Conservation (phyloP, 2,329 filamentous ascomycete species). For the Fusarium bactridioides region DNA sequence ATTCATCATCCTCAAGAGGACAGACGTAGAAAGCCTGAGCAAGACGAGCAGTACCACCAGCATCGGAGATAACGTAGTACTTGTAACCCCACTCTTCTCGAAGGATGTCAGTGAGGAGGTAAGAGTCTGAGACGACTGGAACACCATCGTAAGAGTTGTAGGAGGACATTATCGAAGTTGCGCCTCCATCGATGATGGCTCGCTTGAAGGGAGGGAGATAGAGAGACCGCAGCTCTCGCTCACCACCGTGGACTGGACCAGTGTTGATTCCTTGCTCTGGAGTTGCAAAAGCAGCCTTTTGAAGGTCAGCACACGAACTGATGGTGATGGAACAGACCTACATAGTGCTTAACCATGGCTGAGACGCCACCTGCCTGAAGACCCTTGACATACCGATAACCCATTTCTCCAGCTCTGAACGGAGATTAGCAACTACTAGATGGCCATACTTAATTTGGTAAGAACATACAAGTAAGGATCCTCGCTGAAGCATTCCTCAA, state of each 20-base stretch:
- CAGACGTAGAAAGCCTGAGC: conserved; percentile 72
- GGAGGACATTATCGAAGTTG: conserved; percentile 75
- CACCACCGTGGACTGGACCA: conserved; percentile 62
- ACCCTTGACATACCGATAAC: conserved; percentile 64
- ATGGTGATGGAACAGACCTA: conserved; percentile 35
- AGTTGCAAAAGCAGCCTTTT: conserved; percentile 65
- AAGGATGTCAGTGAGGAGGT: conserved; percentile 73
- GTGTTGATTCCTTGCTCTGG: conserved; percentile 79
- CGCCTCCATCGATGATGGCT: conserved; percentile 74
- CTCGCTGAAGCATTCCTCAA: conserved; percentile 78
- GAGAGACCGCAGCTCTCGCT: conserved; percentile 62
- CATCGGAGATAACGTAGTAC: conserved; percentile 70
- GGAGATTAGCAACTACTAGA: conserved; percentile 9
- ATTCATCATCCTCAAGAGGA: conserved; percentile 65
- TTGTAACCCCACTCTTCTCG: conserved; percentile 77
- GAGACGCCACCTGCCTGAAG: conserved; percentile 72
- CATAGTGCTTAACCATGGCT: conserved; percentile 80
- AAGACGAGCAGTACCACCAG: conserved; percentile 74
- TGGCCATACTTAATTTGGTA: too few species aligned
- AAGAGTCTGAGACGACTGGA: conserved; percentile 70
- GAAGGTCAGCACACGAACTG: not conserved
- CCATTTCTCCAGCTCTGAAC: conserved; percentile 67
- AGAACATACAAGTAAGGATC: conserved; percentile 65
- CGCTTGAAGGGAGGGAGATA: conserved; percentile 70
- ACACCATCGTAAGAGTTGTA: conserved; percentile 80